Conservation (phyloP, 2,329 filamentous ascomycete species). For the Fusarium decemcellulare region DNA sequence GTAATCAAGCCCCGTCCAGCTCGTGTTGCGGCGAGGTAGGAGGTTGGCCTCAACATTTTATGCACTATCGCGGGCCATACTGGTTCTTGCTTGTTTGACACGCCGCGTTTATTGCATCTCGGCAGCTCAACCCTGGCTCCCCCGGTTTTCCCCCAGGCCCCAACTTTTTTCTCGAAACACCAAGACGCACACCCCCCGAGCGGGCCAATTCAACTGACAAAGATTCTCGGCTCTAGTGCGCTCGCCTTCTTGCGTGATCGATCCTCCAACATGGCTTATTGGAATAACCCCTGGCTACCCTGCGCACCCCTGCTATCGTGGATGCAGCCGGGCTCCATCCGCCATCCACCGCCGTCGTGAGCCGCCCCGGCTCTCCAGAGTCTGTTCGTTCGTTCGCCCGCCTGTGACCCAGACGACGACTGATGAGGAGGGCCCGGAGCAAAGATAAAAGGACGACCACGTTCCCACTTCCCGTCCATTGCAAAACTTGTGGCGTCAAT, state of each 20-base stretch:
- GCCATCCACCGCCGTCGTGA: conserved; percentile 23
- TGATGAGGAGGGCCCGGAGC: conserved; percentile 1
- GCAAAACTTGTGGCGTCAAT: conserved; percentile 47
- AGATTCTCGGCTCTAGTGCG: conserved; percentile 15
- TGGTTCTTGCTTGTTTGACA: neutral
- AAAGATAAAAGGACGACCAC: conserved; percentile 32
- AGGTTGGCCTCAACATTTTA: conserved; percentile 36
- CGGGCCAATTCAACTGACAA: neutral
- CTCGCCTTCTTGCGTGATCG: conserved; percentile 29
- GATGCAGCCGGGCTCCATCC: conserved; percentile 5
- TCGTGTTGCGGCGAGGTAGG: conserved; percentile 1
- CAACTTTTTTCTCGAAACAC: conserved; percentile 23
- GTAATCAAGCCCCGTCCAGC: neutral
- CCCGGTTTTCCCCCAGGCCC: neutral
- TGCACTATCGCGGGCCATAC: conserved; percentile 9
- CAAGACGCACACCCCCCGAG: conserved; percentile 16
- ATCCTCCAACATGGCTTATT: conserved; percentile 32
- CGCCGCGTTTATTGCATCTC: conserved; percentile 30
- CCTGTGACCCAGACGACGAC: neutral
- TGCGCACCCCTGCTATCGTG: conserved; percentile 24
- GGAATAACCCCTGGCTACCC: conserved; percentile 37
- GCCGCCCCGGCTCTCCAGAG: conserved; percentile 20
- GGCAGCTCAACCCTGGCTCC: neutral
- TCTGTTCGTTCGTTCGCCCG: neutral
- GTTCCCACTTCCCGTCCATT: conserved; percentile 39